Percentiles rank a stretch among this genome's conserved stretches.
These are phyloP conservation scores for Tripidium arundinaceum DNA, from an alignment of 202 grass and related monocot genomes.

Conservation along the genomic window DNA sequence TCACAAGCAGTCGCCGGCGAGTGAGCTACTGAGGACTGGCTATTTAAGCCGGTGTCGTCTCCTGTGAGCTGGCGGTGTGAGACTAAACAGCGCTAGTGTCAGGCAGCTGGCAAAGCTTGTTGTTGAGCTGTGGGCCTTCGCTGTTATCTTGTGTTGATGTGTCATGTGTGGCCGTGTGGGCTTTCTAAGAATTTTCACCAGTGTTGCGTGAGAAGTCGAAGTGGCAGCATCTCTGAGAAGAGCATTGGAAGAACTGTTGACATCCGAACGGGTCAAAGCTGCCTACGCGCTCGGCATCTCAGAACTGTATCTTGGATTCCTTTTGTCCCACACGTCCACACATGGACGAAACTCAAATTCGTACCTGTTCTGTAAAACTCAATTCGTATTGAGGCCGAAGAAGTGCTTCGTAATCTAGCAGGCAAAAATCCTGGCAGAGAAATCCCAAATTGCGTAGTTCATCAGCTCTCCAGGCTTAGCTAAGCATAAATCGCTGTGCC, in stretches of 20 bases:
- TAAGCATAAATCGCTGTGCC: not conserved
- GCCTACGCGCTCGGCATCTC: too few relatives aligned
- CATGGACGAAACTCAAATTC: too few relatives aligned
- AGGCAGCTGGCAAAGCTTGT: not conserved
- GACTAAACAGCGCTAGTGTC: not conserved
- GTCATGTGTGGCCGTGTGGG: too few relatives aligned
- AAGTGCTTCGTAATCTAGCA: not conserved
- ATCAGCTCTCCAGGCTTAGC: not conserved
- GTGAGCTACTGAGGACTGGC: accelerated
- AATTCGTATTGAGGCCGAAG: not conserved
- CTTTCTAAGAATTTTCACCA: not conserved
- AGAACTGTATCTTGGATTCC: too few relatives aligned
- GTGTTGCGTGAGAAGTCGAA: not conserved
- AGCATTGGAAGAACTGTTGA: too few relatives aligned
- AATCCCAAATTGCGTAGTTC: not conserved
- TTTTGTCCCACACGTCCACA: too few relatives aligned
- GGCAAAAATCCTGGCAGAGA: not conserved
- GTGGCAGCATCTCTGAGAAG: too few relatives aligned
- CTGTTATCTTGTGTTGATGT: not conserved
- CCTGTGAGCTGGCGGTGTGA: not conserved
- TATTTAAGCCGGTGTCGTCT: not conserved
- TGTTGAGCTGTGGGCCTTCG: not conserved
- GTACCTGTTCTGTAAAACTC: too few relatives aligned
- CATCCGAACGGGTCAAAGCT: too few relatives aligned
- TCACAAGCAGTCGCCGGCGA: conserved; percentile 29